Conservation (phyloP, 2,329 filamentous ascomycete species). For the Biscogniauxia sp. region DNA sequence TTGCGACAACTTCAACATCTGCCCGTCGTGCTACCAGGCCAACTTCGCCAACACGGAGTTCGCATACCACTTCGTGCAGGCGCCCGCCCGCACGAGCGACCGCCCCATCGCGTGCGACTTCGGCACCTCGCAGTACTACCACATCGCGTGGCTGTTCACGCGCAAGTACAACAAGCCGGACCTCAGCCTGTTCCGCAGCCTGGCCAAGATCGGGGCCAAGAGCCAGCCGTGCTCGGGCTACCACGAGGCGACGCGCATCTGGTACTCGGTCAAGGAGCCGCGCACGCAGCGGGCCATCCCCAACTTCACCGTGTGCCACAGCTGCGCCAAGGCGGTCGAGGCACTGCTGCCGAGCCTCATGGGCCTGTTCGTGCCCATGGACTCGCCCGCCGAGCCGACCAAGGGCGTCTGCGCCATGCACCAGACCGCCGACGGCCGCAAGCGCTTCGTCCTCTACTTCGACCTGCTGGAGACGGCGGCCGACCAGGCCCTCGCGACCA, state of each 20-base stretch:
- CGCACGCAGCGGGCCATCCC: conserved; percentile 61
- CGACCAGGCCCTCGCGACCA: conserved; percentile 46
- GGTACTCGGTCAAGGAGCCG: conserved; percentile 74
- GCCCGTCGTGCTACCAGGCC: conserved; percentile 72
- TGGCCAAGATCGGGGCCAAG: conserved; percentile 61
- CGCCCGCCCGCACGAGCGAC: conserved; percentile 55
- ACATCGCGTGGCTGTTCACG: conserved; percentile 79
- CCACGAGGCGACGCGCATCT: conserved; percentile 56
- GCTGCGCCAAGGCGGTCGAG: conserved; percentile 71
- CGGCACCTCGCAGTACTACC: conserved; percentile 73
- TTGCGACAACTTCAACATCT: conserved; percentile 73
- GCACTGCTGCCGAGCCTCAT: conserved; percentile 70
- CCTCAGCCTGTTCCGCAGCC: conserved; percentile 65
- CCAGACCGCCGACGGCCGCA: conserved; percentile 35
- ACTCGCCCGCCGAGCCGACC: conserved; percentile 44
- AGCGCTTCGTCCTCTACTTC: conserved; percentile 58
- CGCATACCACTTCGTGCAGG: conserved; percentile 62
- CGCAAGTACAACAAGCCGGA: conserved; percentile 66
- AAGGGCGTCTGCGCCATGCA: conserved; percentile 67
- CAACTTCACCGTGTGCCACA: conserved; percentile 72
- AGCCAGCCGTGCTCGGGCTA: conserved; percentile 58
- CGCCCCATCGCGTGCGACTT: conserved; percentile 72
- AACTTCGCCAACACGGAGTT: conserved; percentile 70
- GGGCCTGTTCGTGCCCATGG: conserved; percentile 60
- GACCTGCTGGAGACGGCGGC: conserved; percentile 58